Base-by-base conservation (phyloP, 495 filamentous ascomycete species). In the Mytilinidion resinicola region DNA sequence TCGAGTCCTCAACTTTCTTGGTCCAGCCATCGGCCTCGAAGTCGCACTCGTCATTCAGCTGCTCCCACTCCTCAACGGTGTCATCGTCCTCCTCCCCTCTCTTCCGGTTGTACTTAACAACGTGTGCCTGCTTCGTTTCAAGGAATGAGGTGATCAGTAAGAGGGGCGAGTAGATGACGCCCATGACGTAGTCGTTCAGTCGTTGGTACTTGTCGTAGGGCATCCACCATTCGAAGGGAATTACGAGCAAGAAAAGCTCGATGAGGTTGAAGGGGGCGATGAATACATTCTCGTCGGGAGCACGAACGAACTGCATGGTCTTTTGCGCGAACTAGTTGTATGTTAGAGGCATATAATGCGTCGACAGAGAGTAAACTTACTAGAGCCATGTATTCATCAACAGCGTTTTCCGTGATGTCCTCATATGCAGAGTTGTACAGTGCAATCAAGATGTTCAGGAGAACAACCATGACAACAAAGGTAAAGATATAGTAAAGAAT, bases 171-270 rank as follows among this genome's bases (percentile, higher is more conserved):
- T 98, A 98, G 12, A 97, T 77, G 47, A 86, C 63, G 20, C 76
- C 85, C 93, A 97, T 98, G 55, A 96, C 81, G 53, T 79, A 74
- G 65, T 96, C 87, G 68, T 97, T 98, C 25, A 96, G 70, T 17
- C 77, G 81, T 50, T 87, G 85, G 66, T 96, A 98, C 0, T 66
- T 64, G 4, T 69, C 55, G 36, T 80, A 78, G 15, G 81, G 67
- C 69, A 97, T 78, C 95, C 93, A 97, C 95, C 95, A 98, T 75
- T 97, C 93, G 54, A 97, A 85, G 35, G 91, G 90, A 1, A 91
- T 63, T 50, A 90, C 78, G 2, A 96, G 73, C 46, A 79, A 76
- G 64, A 96, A 78, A 14, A 96, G 84, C 67, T 97, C 93, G 51
- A 98, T 81, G 9, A 98, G 80, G 69, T 98, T 98, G 73, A 97